phyloP scores from a whole-genome alignment of 23 red algal species.

The Agarophyton chilense region DNA sequence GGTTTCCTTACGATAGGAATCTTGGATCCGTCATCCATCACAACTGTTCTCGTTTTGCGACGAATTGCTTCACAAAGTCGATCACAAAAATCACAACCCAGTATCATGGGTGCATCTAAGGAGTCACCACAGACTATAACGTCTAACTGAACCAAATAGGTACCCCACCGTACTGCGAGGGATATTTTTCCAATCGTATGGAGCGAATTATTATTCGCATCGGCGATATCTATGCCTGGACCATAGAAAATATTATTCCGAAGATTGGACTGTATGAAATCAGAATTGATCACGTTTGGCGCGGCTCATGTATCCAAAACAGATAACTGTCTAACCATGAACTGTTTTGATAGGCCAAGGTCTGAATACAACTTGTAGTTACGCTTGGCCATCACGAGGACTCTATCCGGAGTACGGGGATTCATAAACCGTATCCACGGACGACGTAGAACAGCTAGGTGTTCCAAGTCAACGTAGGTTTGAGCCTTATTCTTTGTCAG shows the following conservation, averaged over 20 bases:
- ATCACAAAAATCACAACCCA: no score
- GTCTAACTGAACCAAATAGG: neutral
- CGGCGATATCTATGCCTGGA: neutral
- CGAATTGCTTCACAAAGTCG: no score
- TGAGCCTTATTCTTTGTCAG: neutral
- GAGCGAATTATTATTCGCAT: neutral
- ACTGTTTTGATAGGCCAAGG: neutral
- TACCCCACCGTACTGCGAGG: neutral
- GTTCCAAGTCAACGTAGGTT: neutral
- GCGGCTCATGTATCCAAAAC: neutral
- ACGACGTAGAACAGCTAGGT: neutral
- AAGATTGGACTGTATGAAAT: neutral
- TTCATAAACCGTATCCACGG: neutral
- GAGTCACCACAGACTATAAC: neutral
- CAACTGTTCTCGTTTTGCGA: no score
- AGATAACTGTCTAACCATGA: neutral
- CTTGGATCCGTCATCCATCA: no score
- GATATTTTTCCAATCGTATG: neutral
- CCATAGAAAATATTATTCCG: neutral
- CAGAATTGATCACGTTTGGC: neutral
- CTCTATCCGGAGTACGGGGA: neutral
- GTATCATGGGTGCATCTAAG: no score
- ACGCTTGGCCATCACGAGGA: conserved; percentile 7
- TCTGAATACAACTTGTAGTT: neutral
- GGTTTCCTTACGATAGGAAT: neutral